Conservation (phyloP, 2,329 filamentous ascomycete species). For the Epichloe gansuensis region DNA sequence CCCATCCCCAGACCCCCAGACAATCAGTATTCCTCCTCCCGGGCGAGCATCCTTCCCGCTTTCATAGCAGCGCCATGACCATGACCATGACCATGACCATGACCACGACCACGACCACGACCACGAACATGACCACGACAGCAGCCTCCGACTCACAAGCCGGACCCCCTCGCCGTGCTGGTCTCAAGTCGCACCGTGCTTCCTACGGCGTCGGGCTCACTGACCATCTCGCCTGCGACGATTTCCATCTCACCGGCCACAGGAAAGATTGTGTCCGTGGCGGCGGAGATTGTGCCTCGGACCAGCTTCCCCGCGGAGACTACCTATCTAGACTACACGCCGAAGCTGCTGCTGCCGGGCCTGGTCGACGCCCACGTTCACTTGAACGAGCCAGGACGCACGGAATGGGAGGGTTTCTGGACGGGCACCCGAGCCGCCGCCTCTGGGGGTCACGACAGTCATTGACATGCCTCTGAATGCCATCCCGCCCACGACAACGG, state of each 20-base stretch:
- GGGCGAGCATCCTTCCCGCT: too few species aligned
- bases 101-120: constrained; percentile 13
- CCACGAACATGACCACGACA: constrained; percentile 13
- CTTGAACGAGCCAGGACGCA: constrained; percentile 90
- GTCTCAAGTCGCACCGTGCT: constrained; percentile 77
- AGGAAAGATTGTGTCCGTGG: constrained; percentile 74
- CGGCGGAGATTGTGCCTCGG: constrained; percentile 60
- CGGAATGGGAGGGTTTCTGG: constrained; percentile 97
- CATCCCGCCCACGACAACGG: constrained; percentile 88
- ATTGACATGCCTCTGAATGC: constrained; percentile 97
- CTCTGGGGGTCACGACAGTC: constrained; percentile 91
- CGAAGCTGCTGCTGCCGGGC: constrained; percentile 74
- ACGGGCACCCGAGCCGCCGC: constrained; percentile 89
- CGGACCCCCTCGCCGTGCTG: constrained; percentile 52
- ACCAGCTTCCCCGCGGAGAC: constrained; percentile 61
- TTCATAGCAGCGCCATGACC: neutral
- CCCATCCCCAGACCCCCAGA: neutral
- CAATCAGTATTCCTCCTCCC: neutral
- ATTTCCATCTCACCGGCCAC: constrained; percentile 65
- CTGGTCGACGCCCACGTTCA: constrained; percentile 96
- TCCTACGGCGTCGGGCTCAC: constrained; percentile 50
- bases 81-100: neutral
- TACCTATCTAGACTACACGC: constrained; percentile 72
- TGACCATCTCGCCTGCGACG: constrained; percentile 65
- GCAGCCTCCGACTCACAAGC: constrained; percentile 16